Base-by-base conservation (phyloP, 192 early-diverging fungal species). In the Backusella morwellensis region DNA sequence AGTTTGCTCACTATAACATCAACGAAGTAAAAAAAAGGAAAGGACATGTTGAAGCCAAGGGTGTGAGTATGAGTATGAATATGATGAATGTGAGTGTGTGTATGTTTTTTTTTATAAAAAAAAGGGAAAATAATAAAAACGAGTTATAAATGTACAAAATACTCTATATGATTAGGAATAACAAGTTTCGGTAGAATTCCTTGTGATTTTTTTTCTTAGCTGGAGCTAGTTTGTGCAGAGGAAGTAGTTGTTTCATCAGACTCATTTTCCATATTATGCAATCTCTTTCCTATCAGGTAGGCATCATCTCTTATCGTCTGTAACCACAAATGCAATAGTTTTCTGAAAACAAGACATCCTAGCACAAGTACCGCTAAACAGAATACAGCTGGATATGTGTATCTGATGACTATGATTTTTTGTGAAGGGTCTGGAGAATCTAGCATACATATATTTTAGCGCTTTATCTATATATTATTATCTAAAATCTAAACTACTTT, bases 281-380 rank as follows among this genome's bases (percentile, higher is more conserved):
- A 84, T 79, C 85, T 85, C 38, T 90, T 87, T 12, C 97, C 97
- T 66, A 97, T 91, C 38, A 96, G 83, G 74, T 94, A 99, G 66
- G 90, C 88, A 59, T 94, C 93, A 50, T 99, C 96, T 32, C 92
- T 86, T 4, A 96, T 88, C 56, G 87, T 77, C 23, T 92, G 88
- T 66, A 92, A 86, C 96, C 97, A 99, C 9, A 78, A 72, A 42
- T 83, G 85, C 35, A 94, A 78, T 70, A 91, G 42, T 9, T 70
- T 74, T 68, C n/a, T 71, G 77, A 35, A 68, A 73, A 84, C 19
- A 69, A 35, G 73, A 59, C 82, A 72, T 63, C 77, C 29, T 35
- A 83, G 42, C 4, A 78, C 66, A n/a, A 77, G 50, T 0, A 82
- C 2, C 0, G 82, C 74, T 34, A 90, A 72, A 15, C 73, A 74